phyloP scores from a whole-genome alignment of 2,329 filamentous ascomycete genomes.

The Bimuria novae-zelandiae region DNA sequence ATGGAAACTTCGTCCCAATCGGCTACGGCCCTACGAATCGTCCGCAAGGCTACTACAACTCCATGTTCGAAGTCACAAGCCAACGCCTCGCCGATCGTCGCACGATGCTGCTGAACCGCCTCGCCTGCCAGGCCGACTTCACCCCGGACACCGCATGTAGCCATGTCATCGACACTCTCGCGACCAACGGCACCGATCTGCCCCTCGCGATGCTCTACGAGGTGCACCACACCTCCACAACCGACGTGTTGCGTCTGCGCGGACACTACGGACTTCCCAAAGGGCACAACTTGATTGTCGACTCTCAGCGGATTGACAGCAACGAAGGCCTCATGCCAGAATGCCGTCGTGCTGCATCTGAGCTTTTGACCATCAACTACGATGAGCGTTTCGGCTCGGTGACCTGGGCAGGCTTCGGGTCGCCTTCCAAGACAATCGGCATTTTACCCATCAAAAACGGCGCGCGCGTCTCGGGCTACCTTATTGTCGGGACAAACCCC shows the following conservation, averaged over 20 bases:
- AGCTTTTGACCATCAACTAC: slow-evolving; percentile 26
- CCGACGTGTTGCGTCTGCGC: slow-evolving; percentile 24
- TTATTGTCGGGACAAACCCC: slow-evolving; percentile 44
- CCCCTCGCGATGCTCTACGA: slow-evolving; percentile 39
- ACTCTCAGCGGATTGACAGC: slow-evolving; percentile 27
- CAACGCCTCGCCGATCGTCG: slow-evolving; percentile 39
- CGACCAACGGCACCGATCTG: slow-evolving; percentile 34
- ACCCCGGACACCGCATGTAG: slow-evolving; percentile 25
- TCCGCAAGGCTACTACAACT: slow-evolving; percentile 41
- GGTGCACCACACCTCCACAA: slow-evolving; percentile 16
- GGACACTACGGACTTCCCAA: slow-evolving; percentile 36
- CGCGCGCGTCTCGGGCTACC: slow-evolving; percentile 30
- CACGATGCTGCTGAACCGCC: slow-evolving; percentile 36
- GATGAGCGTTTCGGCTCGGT: slow-evolving; percentile 37
- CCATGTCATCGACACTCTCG: slow-evolving; percentile 36
- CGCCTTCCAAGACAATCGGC: slow-evolving; percentile 29
- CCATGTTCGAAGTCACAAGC: slow-evolving; percentile 37
- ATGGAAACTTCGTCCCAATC: slow-evolving; percentile 38
- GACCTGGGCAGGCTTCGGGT: slow-evolving; percentile 35
- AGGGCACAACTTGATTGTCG: slow-evolving; percentile 32
- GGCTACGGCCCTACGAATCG: slow-evolving; percentile 25
- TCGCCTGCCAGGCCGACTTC: slow-evolving; percentile 32
- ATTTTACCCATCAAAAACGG: slow-evolving; percentile 33
- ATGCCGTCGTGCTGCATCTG: slow-evolving; percentile 30
- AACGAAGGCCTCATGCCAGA: slow-evolving; percentile 35